Evolutionary conservation across 1,284 basidiomycete genomes (phyloP).

Genomic region (Ustilago shanxiensis): DNA sequence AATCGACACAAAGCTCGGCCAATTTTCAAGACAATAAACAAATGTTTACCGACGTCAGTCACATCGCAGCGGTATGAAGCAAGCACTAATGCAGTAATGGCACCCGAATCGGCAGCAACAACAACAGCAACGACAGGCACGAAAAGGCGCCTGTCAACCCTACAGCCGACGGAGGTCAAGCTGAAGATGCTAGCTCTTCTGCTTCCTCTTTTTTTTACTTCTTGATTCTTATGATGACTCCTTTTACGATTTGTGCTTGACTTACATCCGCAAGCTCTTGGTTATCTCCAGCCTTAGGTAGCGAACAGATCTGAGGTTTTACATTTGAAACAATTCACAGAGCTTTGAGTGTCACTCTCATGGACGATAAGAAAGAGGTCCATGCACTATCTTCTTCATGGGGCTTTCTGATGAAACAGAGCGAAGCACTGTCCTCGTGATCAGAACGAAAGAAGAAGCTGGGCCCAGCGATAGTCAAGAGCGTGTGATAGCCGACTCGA

Average conservation of each 20-base stretch:
- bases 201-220: no score
- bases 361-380: background rate
- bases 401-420: background rate
- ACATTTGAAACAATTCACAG: background rate
- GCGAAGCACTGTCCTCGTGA: background rate
- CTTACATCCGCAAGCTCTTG: background rate
- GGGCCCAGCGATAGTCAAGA: background rate
- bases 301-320: no score
- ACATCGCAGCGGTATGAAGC: background rate
- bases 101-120: no score
- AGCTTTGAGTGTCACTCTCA: background rate
- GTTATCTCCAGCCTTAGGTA: background rate
- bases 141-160: background rate
- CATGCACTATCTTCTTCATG: no score
- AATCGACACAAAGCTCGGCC: background rate
- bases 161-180: background rate
- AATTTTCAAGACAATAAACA: slow-evolving; percentile 1
- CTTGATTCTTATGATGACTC: no score
- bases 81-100: no score
- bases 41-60: slow-evolving; percentile 2
- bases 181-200: background rate
- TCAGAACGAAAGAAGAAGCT: background rate
- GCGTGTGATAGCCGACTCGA: slow-evolving; percentile 9
- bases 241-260: background rate
- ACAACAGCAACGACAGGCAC: background rate